Conservation (phyloP, 2,329 filamentous ascomycete genomes). For the Fusarium sp. region DNA sequence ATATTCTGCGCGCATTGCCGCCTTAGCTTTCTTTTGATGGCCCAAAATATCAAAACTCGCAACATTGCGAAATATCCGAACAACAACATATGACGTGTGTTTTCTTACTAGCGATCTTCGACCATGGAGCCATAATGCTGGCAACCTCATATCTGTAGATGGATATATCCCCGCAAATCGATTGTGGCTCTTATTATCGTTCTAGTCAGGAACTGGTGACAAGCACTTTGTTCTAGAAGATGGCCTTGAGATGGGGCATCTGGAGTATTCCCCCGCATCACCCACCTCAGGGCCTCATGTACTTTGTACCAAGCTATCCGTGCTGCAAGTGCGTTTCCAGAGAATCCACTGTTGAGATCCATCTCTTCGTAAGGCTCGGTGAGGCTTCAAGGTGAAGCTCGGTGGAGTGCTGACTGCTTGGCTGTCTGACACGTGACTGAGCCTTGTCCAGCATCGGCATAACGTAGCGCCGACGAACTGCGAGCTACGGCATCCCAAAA, state of each 20-base stretch:
- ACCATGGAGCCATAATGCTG: slow-evolving; percentile 40
- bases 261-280: slow-evolving; percentile 50
- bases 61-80: slow-evolving; percentile 2
- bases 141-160: slow-evolving; percentile 32
- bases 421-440: slow-evolving; percentile 13
- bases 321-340: slow-evolving; percentile 49
- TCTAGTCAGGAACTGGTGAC: slow-evolving; percentile 48
- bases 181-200: slow-evolving; percentile 35
- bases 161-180: slow-evolving; percentile 43
- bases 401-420: slow-evolving; percentile 8
- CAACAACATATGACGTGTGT: slow-evolving; percentile 11
- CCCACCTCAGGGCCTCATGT: slow-evolving; percentile 44
- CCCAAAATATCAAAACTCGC: not conserved
- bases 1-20: not conserved
- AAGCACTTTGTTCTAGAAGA: slow-evolving; percentile 45
- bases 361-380: slow-evolving; percentile 42
- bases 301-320: slow-evolving; percentile 50
- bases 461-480: slow-evolving; percentile 29
- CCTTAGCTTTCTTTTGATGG: not conserved
- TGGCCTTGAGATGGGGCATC: slow-evolving; percentile 47
- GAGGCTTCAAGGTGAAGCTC: slow-evolving; percentile 22
- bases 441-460: not conserved
- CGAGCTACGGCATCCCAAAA: slow-evolving; percentile 35
- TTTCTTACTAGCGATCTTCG: slow-evolving; percentile 9
- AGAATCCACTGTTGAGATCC: slow-evolving; percentile 42